Evolutionary conservation across 2,329 filamentous ascomycete genomes (phyloP), one percentile per base, ranked within the genome.

Genomic region (Clarireedia monteithiana): DNA sequence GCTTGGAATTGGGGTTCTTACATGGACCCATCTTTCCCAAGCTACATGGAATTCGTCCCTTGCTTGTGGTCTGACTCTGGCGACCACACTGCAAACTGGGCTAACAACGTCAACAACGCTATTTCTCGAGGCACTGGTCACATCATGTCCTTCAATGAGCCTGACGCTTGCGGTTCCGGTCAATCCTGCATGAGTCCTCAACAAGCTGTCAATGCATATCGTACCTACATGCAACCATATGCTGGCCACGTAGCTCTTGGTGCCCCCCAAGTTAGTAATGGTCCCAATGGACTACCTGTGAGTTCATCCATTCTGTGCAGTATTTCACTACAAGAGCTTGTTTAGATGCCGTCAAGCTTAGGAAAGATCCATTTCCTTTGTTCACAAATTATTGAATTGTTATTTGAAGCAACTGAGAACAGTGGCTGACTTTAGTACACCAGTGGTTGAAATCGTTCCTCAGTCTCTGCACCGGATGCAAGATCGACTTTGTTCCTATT

Each of bases 81-180:
- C n/a, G 51, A 54, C 27, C 44, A 54, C 34, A 54, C 45, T 3
- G 10, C 42, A 5, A 30, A 20, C 2, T 54, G 51, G 45, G 34
- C 12, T 3, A 48, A 6, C 45, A 54, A 54, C 10, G 51, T 48
- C 34, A 54, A 54, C 7, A 15, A 36, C 7, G 44, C 51, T 34
- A 48, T 54, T n/a, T 12, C 51, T 54, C 51, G 51, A 20, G 85
- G 84, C 54, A 72, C 78, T 60, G 78, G 75, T 59, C 74, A 77
- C 63, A 69, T 88, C 51, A 76, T 88, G 66, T 77, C 77, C 67
- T 88, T 87, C 79, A 89, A 89, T 76, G 86, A 89, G 75, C 83
- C 83, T 45, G 86, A 89, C 69, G 77, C 77, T 60, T 54, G 51
- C 30, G 44, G 24, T 7, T 62, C 62, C 12, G 68, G 67, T 15